Conservation (phyloP, 2,329 filamentous ascomycete genomes). For the Annulohypoxylon truncatum region DNA sequence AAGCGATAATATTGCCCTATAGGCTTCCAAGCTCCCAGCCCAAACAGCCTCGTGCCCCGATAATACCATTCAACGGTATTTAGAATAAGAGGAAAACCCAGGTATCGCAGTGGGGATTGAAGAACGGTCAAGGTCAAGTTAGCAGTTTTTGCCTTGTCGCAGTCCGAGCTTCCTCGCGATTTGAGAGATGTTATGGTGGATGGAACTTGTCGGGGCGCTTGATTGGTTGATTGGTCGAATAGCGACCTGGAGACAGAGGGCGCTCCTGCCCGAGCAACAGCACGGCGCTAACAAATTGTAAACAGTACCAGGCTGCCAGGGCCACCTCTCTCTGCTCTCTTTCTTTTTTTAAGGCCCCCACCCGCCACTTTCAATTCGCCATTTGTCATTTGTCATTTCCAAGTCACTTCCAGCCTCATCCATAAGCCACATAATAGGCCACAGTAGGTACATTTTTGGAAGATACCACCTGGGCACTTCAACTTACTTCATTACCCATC, state of each 20-base stretch:
- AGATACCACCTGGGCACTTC: neutral
- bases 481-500: slow-evolving; percentile 19
- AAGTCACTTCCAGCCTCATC: slow-evolving; percentile 30
- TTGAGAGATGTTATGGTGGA: slow-evolving; percentile 57
- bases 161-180: slow-evolving; percentile 48
- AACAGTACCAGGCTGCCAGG: neutral
- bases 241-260: slow-evolving; percentile 27
- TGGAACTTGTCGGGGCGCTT: slow-evolving; percentile 44
- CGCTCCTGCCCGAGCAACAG: slow-evolving; percentile 54
- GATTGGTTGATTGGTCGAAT: slow-evolving; percentile 54
- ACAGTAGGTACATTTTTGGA: slow-evolving; percentile 14
- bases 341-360: slow-evolving; percentile 11
- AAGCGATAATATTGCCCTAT: slow-evolving; percentile 27
- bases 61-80: slow-evolving; percentile 43
- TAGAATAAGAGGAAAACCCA: neutral
- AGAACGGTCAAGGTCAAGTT: slow-evolving; percentile 19
- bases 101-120: slow-evolving; percentile 37
- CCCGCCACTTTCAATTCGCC: slow-evolving; percentile 23
- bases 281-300: slow-evolving; percentile 42
- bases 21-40: slow-evolving; percentile 41
- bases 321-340: slow-evolving; percentile 1
- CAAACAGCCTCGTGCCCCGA: slow-evolving; percentile 36
- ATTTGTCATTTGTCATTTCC: slow-evolving; percentile 2
- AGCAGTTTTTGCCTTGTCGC: slow-evolving; percentile 33
- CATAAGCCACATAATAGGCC: slow-evolving; percentile 18